These are phyloP conservation scores for Boeremia lycopersici DNA, from an alignment of 2,329 filamentous ascomycete species.

Conservation along the genomic window DNA sequence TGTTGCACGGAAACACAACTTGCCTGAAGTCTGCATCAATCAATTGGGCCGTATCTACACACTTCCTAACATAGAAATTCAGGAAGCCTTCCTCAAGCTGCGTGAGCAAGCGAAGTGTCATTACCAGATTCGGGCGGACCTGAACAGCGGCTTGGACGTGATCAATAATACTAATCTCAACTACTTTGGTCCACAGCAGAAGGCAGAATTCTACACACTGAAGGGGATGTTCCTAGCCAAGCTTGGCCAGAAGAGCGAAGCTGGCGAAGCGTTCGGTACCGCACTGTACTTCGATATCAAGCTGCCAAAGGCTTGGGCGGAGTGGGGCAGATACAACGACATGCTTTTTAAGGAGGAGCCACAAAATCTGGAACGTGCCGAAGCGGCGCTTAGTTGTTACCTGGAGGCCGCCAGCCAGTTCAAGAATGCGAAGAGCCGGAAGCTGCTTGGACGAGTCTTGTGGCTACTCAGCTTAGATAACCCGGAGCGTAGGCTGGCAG, in stretches of 20 bases:
- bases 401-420: slow-evolving; percentile 94
- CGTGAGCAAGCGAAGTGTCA: slow-evolving; percentile 99
- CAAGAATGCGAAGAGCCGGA: slow-evolving; percentile 95
- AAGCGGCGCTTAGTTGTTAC: slow-evolving; percentile 94
- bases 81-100: slow-evolving; percentile 97
- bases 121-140: slow-evolving; percentile 92
- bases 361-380: slow-evolving; percentile 78
- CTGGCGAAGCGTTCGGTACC: slow-evolving; percentile 91
- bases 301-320: slow-evolving; percentile 95
- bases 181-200: slow-evolving; percentile 95
- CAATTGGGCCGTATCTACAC: slow-evolving; percentile 98
- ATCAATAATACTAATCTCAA: slow-evolving; percentile 99
- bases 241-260: slow-evolving; percentile 85
- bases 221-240: slow-evolving; percentile 99
- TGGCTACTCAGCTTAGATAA: slow-evolving; percentile 97
- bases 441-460: slow-evolving; percentile 88
- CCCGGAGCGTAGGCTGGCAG: slow-evolving; percentile 78
- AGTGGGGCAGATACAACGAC: slow-evolving; percentile 99
- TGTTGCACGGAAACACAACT: slow-evolving; percentile 93
- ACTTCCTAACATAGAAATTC: slow-evolving; percentile 98
- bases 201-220: slow-evolving; percentile 97
- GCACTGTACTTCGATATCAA: slow-evolving; percentile 96
- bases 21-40: slow-evolving; percentile 96
- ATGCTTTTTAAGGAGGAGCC: slow-evolving; percentile 93
- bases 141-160: slow-evolving; percentile 91